phyloP scores from a whole-genome alignment of 176 grass and related monocot genomes.

The Cenchrus americanus region DNA sequence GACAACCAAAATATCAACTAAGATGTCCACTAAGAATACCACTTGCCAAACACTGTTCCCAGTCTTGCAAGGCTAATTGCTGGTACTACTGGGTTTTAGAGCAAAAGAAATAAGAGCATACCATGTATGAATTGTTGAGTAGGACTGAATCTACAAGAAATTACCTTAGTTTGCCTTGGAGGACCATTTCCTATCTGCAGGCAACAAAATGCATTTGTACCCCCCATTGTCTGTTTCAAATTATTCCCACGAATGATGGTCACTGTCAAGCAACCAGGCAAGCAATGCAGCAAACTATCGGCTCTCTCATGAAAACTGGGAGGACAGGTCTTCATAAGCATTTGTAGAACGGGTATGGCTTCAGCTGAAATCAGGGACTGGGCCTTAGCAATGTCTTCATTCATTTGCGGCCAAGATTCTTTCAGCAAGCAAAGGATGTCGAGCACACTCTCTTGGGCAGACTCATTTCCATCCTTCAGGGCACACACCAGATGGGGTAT shows the following conservation, averaged over 20 bases:
- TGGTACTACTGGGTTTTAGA: slow-evolving; percentile 9
- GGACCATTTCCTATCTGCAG: slow-evolving; percentile 96
- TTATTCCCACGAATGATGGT: slow-evolving; percentile 92
- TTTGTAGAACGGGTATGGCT: slow-evolving; percentile 84
- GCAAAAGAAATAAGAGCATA: background rate
- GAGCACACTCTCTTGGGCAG: slow-evolving; percentile 84
- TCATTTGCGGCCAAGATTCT: slow-evolving; percentile 92
- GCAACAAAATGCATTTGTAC: slow-evolving; percentile 94
- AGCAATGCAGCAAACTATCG: slow-evolving; percentile 84
- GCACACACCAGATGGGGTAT: slow-evolving; percentile 90
- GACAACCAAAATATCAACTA: background rate
- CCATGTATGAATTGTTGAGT: background rate
- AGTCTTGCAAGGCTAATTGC: slow-evolving; percentile 29
- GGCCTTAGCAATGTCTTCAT: slow-evolving; percentile 90
- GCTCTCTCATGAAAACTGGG: slow-evolving; percentile 94
- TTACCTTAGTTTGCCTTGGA: slow-evolving; percentile 89
- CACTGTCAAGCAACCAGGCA: slow-evolving; percentile 93
- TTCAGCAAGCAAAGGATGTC: slow-evolving; percentile 92
- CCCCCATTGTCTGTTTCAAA: slow-evolving; percentile 95
- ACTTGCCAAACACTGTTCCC: background rate
- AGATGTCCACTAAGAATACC: background rate
- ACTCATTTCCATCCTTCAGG: slow-evolving; percentile 76
- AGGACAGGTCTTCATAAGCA: slow-evolving; percentile 93
- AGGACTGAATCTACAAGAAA: background rate
- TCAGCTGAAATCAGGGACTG: slow-evolving; percentile 93